Evolutionary conservation across 192 early-diverging fungal genomes (phyloP).

Genomic region (Backusella macrospora): DNA sequence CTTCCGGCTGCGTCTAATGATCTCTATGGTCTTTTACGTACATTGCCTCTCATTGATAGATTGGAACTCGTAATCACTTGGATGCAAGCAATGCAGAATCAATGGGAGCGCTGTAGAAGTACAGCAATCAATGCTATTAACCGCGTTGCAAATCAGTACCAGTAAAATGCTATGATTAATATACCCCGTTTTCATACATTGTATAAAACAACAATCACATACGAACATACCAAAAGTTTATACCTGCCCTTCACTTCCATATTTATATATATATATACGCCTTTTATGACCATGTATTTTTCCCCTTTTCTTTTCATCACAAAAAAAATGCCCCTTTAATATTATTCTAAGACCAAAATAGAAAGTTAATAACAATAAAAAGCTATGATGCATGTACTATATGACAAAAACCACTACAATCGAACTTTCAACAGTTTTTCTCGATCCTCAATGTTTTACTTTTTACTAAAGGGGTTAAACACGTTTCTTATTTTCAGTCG

Average conservation of each 20-base stretch:
- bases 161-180: slow-evolving; percentile 7
- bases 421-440: background rate
- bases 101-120: slow-evolving; percentile 23
- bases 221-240: background rate
- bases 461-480: slow-evolving; percentile 6
- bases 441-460: slow-evolving; percentile 5
- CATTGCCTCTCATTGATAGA: slow-evolving; percentile 14
- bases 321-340: background rate
- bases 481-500: background rate
- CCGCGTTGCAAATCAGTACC: slow-evolving; percentile 15
- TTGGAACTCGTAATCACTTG: slow-evolving; percentile 21
- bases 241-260: slow-evolving; percentile 3
- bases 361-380: slow-evolving; percentile 6
- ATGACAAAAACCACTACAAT: background rate
- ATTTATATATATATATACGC: slow-evolving; percentile 4
- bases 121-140: slow-evolving; percentile 22
- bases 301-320: background rate
- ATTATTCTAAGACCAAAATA: slow-evolving; percentile 7
- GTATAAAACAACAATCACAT: slow-evolving; percentile 2
- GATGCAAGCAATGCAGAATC: slow-evolving; percentile 19
- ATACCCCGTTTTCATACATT: background rate
- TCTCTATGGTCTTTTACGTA: slow-evolving; percentile 12
- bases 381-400: slow-evolving; percentile 1
- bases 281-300: slow-evolving; percentile 13
- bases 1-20: slow-evolving; percentile 15